Evolutionary conservation across 2,329 filamentous ascomycete species (phyloP), one percentile per base, ranked within the genome.

Genomic region (Aureobasidium vineae): DNA sequence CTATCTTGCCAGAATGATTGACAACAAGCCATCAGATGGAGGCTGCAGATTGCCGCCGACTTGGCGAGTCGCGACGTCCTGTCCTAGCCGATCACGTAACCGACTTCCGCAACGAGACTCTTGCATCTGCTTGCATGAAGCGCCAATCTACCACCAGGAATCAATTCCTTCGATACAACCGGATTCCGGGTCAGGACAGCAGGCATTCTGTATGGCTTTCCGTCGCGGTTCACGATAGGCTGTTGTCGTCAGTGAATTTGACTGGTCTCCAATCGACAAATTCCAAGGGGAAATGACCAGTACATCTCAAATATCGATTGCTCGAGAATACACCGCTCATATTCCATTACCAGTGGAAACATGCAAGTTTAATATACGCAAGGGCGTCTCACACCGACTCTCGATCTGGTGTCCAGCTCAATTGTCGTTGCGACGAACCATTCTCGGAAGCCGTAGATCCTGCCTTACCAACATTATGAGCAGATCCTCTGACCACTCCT

Each of bases 51-150:
- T 54, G 38, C 61, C 61, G 49, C 61, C 31, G 45, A 28, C 57
- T 60, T 47, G 57, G 57, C 40, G 33, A 33, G 33, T 33, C 33
- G 33, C 33, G 40, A 26, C 57, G n/a, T 49, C 19, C 40, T 43
- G 38, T 45, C 23, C 28, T 38, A 36, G 28, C 57, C 57, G 40
- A 60, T 63, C 43, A 63, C 59, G 59, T 52, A 63, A 63, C 59
- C 59, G 33, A 63, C 59, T 50, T 63, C 59, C 59, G 13, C 45
- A 63, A 63, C 15, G 43, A 63, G 59, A 31, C 45, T 63, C 59
- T 52, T 63, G 59, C 59, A 63, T 63, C 45, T 61, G n/a, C 59
- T 40, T 63, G 59, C 59, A 63, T 63, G 21, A 63, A 52, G 43
- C 40, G 31, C 50, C n/a, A 26, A 26, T 47, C 21, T 49, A 31